Evolutionary conservation across 306 rosid species (phyloP).

Genomic region (Cicer judaicum): DNA sequence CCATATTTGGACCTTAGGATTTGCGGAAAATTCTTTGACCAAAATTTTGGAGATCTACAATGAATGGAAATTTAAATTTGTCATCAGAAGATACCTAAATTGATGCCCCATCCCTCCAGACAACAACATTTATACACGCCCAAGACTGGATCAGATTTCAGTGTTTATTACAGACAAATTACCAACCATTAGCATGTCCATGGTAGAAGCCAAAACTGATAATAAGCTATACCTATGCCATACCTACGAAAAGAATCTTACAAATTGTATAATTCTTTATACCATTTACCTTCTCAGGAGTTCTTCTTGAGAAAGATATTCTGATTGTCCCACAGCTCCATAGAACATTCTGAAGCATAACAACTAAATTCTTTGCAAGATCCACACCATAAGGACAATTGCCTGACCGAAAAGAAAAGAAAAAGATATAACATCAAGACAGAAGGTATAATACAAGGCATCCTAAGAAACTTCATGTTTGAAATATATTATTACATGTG

Average conservation of each 20-base stretch:
- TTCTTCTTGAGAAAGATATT: slow-evolving; percentile 87
- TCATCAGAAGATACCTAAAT: slow-evolving; percentile 24
- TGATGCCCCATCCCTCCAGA: slow-evolving; percentile 18
- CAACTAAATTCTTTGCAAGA: slow-evolving; percentile 68
- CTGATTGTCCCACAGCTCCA: slow-evolving; percentile 90
- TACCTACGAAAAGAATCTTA: slow-evolving; percentile 4
- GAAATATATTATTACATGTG: background rate
- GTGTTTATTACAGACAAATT: slow-evolving; percentile 26
- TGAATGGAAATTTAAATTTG: slow-evolving; percentile 20
- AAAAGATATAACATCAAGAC: slow-evolving; percentile 10
- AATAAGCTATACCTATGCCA: slow-evolving; percentile 27
- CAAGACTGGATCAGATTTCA: slow-evolving; percentile 17
- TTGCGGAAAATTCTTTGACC: slow-evolving; percentile 60
- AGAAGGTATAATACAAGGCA: slow-evolving; percentile 15
- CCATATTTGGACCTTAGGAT: slow-evolving; percentile 88
- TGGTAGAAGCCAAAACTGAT: slow-evolving; percentile 37
- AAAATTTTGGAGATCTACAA: slow-evolving; percentile 68
- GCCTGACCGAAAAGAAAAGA: slow-evolving; percentile 44
- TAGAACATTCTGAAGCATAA: slow-evolving; percentile 74
- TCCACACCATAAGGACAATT: slow-evolving; percentile 73
- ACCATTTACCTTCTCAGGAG: slow-evolving; percentile 87
- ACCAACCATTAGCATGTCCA: slow-evolving; percentile 30
- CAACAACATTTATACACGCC: slow-evolving; percentile 10
- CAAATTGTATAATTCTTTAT: slow-evolving; percentile 14
- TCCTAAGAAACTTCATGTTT: slow-evolving; percentile 31